Base-by-base conservation (phyloP, 2,329 filamentous ascomycete species). In the Aureobasidium sp. region DNA sequence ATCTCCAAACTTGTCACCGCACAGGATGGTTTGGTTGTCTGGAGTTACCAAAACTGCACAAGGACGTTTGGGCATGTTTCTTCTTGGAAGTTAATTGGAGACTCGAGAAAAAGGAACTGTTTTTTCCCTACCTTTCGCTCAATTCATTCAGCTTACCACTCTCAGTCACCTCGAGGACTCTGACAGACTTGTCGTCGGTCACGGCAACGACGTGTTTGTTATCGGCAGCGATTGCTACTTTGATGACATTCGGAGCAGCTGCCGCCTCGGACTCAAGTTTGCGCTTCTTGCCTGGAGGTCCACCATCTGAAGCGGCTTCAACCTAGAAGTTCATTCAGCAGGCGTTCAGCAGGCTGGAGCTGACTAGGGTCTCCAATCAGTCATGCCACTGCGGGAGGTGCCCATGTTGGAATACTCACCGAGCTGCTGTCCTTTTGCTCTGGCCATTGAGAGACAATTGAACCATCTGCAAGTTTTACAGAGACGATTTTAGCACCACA, bases 1-100 rank as follows among this genome's bases (percentile, higher is more conserved):
- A 73, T 99, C 94, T 66, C 94, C 94, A 70, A 97, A 97, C 74
- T 99, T 99, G 78, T 99, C 94, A 58, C 86, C 93, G 64, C 85
- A 86, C 62, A 97, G 76, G 65, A 99, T 90, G 9, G 85, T 89
- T 47, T 81, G 79, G 64, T 84, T 81, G 70, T 92, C 87, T 42
- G 83, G 78, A 8, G 88, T 85, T 58, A 97, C 75, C 57, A 82
- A 77, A 62, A 97, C 78, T 39, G 89, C 85, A 71, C 87, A 93
- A 14, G 92, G 91, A 39, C 91, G 86, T 77, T 97, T 97, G 42
- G 91, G 90, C 89, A 97, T 95, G 63, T 76, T 77, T 74, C 91
- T 93, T 39, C 1, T 35, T 35, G 4, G 17, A 49, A 45, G 31
- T 45, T 65, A 56, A 42, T 27, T 33, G 37, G 58, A 22, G 4